phyloP scores from a whole-genome alignment of 2,329 filamentous ascomycete species.

The Mycosphaerella arachidis region DNA sequence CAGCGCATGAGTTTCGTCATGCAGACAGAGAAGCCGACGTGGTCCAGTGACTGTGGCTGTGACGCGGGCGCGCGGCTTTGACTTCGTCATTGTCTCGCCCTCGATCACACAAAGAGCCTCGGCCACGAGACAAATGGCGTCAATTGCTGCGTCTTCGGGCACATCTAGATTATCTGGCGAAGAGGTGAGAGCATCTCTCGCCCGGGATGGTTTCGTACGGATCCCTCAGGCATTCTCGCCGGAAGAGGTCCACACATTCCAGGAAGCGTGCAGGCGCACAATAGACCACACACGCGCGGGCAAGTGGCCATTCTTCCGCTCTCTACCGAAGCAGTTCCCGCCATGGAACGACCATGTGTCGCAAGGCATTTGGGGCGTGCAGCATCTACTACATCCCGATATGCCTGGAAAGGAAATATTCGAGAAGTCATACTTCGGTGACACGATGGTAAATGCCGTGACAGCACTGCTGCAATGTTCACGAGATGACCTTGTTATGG shows the following conservation, averaged over 20 bases:
- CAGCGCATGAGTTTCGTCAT: neutral
- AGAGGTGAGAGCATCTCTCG: slow-evolving; percentile 51
- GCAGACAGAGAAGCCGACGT: neutral
- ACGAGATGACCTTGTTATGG: slow-evolving; percentile 68
- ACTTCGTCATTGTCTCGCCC: neutral
- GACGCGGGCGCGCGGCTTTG: neutral
- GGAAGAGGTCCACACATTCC: slow-evolving; percentile 55
- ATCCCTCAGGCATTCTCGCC: slow-evolving; percentile 61
- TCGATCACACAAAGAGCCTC: slow-evolving; percentile 7
- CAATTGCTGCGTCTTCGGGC: neutral
- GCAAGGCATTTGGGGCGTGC: slow-evolving; percentile 80
- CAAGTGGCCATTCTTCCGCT: slow-evolving; percentile 75
- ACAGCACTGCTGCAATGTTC: slow-evolving; percentile 56
- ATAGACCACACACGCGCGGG: slow-evolving; percentile 62
- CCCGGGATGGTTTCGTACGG: slow-evolving; percentile 70
- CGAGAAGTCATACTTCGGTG: slow-evolving; percentile 66
- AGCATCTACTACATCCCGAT: slow-evolving; percentile 73
- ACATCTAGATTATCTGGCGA: neutral
- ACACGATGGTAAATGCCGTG: slow-evolving; percentile 58
- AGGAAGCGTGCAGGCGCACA: slow-evolving; percentile 54
- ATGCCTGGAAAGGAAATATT: slow-evolving; percentile 61
- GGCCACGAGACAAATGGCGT: slow-evolving; percentile 8
- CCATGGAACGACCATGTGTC: slow-evolving; percentile 62
- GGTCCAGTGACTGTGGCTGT: neutral
- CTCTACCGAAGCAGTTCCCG: slow-evolving; percentile 84